A percentile compares a stretch with the other conserved stretches of the same genome.
phyloP scores from a whole-genome alignment of 805 yeast species.

The Yamadazyma akitaensis region DNA sequence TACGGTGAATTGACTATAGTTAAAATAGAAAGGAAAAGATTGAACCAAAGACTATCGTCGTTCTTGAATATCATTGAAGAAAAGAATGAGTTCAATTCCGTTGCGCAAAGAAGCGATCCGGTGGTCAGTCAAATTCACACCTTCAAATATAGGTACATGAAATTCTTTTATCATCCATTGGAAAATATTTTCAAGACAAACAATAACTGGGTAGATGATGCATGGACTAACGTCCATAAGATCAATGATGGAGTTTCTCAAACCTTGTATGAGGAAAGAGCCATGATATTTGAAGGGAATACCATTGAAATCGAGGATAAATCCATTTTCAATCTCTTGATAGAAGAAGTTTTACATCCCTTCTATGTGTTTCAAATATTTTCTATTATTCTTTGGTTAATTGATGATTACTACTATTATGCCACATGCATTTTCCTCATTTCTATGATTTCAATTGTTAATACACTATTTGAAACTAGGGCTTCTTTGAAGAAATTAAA shows the following conservation, averaged over 20 bases:
- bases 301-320: conserved; percentile 74
- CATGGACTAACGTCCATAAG: conserved; percentile 63
- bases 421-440: conserved; percentile 89
- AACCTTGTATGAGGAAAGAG: conserved; percentile 64
- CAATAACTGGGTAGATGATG: conserved; percentile 78
- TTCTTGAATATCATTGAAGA: conserved; percentile 45
- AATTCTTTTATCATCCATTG: conserved; percentile 77
- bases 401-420: conserved; percentile 90
- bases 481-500: conserved; percentile 68
- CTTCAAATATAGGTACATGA: conserved; percentile 80
- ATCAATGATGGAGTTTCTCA: conserved; percentile 69
- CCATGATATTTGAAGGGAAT: conserved; percentile 73
- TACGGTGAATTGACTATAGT: conserved; percentile 77
- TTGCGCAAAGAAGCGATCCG: conserved; percentile 45
- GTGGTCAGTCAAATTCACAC: conserved; percentile 65
- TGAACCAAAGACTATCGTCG: conserved; percentile 68
- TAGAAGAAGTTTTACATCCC: conserved; percentile 92
- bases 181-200: conserved; percentile 84
- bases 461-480: conserved; percentile 84
- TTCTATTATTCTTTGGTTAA: conserved; percentile 85
- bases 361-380: conserved; percentile 93
- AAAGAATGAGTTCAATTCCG: conserved; percentile 19
- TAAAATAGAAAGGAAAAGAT: conserved; percentile 55
- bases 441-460: conserved; percentile 73
- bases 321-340: conserved; percentile 56